These are phyloP conservation scores for Asclepias syriaca DNA, from an alignment of 257 asterid genomes.

Conservation along the genomic window DNA sequence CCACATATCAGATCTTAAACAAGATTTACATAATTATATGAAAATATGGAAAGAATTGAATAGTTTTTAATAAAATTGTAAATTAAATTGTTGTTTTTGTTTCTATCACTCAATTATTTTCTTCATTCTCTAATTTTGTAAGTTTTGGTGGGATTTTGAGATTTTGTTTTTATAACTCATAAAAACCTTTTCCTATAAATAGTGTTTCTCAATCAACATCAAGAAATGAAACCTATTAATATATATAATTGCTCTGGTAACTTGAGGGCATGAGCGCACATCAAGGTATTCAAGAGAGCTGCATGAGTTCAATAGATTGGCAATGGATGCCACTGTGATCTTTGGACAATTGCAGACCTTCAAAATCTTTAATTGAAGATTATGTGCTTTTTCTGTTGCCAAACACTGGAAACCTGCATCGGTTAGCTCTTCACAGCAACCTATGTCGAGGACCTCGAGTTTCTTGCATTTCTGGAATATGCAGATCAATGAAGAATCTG, in stretches of 20 bases:
- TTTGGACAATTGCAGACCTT: conserved; percentile 76
- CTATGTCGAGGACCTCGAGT: conserved; percentile 86
- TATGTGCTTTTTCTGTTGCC: conserved; percentile 35
- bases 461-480: conserved; percentile 50
- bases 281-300: conserved; percentile 71
- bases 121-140: no score
- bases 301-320: conserved; percentile 55
- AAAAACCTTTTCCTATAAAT: no score
- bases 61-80: no score
- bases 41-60: no score
- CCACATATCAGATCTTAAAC: no score
- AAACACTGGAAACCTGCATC: conserved; percentile 76
- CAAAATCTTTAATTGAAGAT: conserved; percentile 53
- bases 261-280: conserved; percentile 73
- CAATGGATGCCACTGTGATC: conserved; percentile 65
- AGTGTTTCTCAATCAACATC: no score
- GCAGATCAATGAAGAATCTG: conserved; percentile 55
- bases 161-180: no score
- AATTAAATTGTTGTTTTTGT: no score
- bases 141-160: no score
- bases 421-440: conserved; percentile 82
- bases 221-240: no score
- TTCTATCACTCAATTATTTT: no score
- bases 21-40: no score
- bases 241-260: conserved; percentile 56